Evolutionary conservation across 169 alveolate genomes (phyloP).

Genomic region (Besnoitia besnoiti): DNA sequence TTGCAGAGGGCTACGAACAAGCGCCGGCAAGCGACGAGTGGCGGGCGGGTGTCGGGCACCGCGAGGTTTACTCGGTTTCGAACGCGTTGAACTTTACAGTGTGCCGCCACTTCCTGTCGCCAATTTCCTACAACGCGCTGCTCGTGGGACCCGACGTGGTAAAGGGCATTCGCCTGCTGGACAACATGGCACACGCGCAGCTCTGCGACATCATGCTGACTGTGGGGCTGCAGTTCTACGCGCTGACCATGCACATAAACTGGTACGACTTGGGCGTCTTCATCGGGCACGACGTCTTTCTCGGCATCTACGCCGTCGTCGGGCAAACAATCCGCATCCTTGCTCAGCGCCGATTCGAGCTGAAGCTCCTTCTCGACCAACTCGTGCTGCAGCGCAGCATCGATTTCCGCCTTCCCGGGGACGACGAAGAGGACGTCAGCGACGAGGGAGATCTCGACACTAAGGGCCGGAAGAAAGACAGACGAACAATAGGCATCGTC

Average conservation of each 20-base stretch:
- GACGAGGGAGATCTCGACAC: not conserved
- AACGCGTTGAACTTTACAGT: conserved; percentile 43
- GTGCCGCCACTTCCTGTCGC: conserved; percentile 71
- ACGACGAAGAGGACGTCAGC: not conserved
- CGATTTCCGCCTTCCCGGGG: conserved; percentile 6
- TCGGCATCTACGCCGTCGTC: conserved; percentile 54
- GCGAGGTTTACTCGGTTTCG: not conserved
- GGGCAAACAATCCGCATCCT: conserved; percentile 68
- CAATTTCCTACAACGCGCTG: conserved; percentile 67
- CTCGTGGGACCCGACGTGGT: conserved; percentile 73
- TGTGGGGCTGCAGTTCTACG: conserved; percentile 19
- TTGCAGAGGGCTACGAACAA: not conserved
- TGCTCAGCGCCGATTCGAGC: conserved; percentile 70
- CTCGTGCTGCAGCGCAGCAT: conserved; percentile 28
- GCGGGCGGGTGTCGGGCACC: not conserved
- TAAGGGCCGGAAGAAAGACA: not conserved
- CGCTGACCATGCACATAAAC: conserved; percentile 67
- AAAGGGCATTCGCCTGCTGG: conserved; percentile 65
- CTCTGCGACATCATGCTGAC: conserved; percentile 51
- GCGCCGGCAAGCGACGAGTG: not conserved
- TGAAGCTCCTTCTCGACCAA: conserved; percentile 64
- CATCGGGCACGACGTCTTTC: conserved; percentile 61
- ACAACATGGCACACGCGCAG: conserved; percentile 61
- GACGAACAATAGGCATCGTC: not conserved
- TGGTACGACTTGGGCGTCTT: conserved; percentile 70